Base-by-base conservation (phyloP, 2,329 filamentous ascomycete species). In the Penicillium sp. region DNA sequence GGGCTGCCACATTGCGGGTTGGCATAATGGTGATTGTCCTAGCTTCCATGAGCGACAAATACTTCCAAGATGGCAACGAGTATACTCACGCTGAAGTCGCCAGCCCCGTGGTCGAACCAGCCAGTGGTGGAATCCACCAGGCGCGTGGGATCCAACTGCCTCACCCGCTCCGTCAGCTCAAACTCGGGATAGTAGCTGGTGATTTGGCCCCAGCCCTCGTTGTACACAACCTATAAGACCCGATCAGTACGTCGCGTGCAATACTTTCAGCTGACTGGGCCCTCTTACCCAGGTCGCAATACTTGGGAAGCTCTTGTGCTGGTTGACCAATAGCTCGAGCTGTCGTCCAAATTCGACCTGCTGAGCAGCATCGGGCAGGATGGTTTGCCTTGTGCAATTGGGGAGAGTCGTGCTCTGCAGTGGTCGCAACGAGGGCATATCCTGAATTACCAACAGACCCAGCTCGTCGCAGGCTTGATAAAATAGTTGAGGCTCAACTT, bases 11-110 rank as follows among this genome's bases (percentile, higher is more conserved):
- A 91, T 66, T 91, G 88, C 0, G 89, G 86, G 43, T 84, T 87
- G 0, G 88, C 85, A 69, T 91, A 91, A 69, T 90, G 86, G 64
- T 90, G 88, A 63, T 90, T 90, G 59, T 91, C 88, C 74, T 83
- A 60, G 1, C 11, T 2, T 5, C 10, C 16, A 31, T 62, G 2
- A 63, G 55, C n/a, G 11, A 40, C 24, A 10, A 0, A n/a, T 36
- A 4, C 27, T 51, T 33, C 4, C 41, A 36, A 22, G 5, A 41
- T 35, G 22, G 46, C 14, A 53, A 54, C 19, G 33, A 35, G 31
- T 49, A 14, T 16, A 53, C 66, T 58, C 64, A 74, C 73, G 37
- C 78, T 81, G 61, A 81, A 90, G 68, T 91, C 88, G 0, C 88
- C 88, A 2, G 82, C 86, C 0, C 87, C 87, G 24, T 90, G 86